phyloP scores from a whole-genome alignment of 495 filamentous ascomycete species.

The Aspergillus saccharolyticus region DNA sequence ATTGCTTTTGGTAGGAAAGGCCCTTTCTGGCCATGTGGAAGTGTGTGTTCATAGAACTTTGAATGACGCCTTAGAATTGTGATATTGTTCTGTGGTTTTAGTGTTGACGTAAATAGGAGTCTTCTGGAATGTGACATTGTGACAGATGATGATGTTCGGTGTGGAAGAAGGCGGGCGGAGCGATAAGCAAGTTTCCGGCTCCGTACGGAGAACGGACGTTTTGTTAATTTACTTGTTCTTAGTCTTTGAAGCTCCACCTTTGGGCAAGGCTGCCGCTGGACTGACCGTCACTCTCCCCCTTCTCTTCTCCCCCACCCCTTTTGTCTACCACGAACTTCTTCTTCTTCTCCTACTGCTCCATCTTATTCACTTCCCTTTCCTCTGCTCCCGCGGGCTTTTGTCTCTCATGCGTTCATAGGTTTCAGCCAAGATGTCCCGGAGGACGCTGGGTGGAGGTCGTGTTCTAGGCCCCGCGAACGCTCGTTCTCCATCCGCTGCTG shows the following conservation, averaged over 20 bases:
- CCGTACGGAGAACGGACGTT: too few species aligned
- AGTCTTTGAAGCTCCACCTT: constrained; percentile 4
- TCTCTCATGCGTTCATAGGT: constrained; percentile 40
- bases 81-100: not conserved
- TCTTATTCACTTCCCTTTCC: constrained; percentile 9
- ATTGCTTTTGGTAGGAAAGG: constrained; percentile 1
- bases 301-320: constrained; percentile 3
- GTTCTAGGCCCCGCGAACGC: constrained; percentile 78
- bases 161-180: constrained; percentile 3
- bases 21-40: not conserved
- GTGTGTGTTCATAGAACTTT: constrained; percentile 1
- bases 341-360: constrained; percentile 1
- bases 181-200: not conserved
- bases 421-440: constrained; percentile 60
- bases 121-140: not conserved
- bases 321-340: not conserved
- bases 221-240: not conserved
- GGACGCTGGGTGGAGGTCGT: constrained; percentile 83
- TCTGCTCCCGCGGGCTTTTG: constrained; percentile 14
- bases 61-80: not conserved
- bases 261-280: constrained; percentile 1
- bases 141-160: too few species aligned
- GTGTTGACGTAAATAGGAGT: not conserved
- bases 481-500: constrained; percentile 61
- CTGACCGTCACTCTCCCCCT: not conserved